Evolutionary conservation across 306 rosid genomes (phyloP).

Genomic region (Senna tora): DNA sequence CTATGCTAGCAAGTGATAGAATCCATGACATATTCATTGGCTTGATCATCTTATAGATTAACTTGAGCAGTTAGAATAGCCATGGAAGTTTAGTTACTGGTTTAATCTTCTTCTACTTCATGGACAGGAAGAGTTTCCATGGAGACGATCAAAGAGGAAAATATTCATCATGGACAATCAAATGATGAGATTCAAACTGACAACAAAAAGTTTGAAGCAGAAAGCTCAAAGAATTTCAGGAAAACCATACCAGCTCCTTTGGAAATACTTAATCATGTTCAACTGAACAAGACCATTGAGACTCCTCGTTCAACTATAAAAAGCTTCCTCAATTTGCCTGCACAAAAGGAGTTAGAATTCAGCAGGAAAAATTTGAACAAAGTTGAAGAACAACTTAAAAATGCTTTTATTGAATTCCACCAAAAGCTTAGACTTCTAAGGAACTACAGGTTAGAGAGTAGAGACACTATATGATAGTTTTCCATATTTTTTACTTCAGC

Average conservation of each 20-base stretch:
- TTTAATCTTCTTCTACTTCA: constrained; percentile 5
- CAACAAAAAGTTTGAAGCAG: constrained; percentile 25
- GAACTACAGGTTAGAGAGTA: constrained; percentile 53
- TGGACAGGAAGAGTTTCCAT: constrained; percentile 46
- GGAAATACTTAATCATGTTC: constrained; percentile 55
- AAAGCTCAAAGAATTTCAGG: constrained; percentile 20
- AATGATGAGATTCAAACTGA: constrained; percentile 11
- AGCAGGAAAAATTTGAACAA: constrained; percentile 52
- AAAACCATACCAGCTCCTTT: constrained; percentile 52
- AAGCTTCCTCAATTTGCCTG: constrained; percentile 48
- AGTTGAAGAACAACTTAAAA: constrained; percentile 55
- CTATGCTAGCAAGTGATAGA: background rate
- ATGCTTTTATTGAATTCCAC: constrained; percentile 61
- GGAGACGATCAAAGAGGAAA: constrained; percentile 54
- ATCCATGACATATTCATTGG: background rate
- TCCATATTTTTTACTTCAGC: background rate
- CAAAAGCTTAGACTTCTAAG: constrained; percentile 71
- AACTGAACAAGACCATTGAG: constrained; percentile 53
- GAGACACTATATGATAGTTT: background rate
- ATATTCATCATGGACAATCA: constrained; percentile 37
- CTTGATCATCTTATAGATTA: background rate
- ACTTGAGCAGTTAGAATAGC: background rate
- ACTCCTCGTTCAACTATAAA: constrained; percentile 70
- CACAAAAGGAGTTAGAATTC: constrained; percentile 53
- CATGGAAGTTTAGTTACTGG: background rate